Percentiles rank a stretch among this genome's conserved stretches.
Evolutionary conservation across 2,329 filamentous ascomycete genomes (phyloP).

Genomic region (Talaromyces sp.): DNA sequence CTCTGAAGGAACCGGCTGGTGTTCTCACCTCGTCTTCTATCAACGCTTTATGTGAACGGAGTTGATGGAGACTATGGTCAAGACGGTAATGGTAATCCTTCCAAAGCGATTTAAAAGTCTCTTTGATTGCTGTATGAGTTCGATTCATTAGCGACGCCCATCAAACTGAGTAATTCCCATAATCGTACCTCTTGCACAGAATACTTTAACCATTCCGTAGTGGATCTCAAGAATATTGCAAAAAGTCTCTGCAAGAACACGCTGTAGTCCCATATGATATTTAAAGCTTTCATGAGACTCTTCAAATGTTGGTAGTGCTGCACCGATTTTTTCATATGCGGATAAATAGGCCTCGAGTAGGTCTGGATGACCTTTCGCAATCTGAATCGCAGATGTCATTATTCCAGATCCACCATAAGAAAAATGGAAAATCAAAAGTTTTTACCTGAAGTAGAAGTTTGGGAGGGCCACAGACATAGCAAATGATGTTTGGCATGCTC

Average conservation of each 20-base stretch:
- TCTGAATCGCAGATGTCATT: neutral
- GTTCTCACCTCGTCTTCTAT: constrained; percentile 1
- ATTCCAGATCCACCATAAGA: neutral
- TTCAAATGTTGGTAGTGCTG: constrained; percentile 1
- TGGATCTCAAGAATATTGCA: neutral
- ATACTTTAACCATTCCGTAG: neutral
- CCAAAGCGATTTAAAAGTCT: neutral
- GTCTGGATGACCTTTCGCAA: constrained; percentile 1
- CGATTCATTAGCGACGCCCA: neutral
- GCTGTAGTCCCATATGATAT: neutral
- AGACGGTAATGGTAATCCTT: neutral
- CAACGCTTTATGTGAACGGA: neutral
- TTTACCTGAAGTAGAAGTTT: constrained; percentile 9
- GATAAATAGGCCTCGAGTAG: constrained; percentile 1
- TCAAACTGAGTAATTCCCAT: neutral
- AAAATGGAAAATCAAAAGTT: neutral
- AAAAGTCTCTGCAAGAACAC: neutral
- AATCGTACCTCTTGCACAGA: neutral
- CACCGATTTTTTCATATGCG: constrained; percentile 5
- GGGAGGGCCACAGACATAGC: constrained; percentile 3
- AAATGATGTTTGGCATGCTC: neutral
- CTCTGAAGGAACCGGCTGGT: neutral
- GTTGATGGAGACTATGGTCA: neutral
- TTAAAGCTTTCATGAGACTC: neutral
- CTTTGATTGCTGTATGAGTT: neutral